Evolutionary conservation across 2,329 filamentous ascomycete species (phyloP).

Genomic region (Phyllosticta citribraziliensis): DNA sequence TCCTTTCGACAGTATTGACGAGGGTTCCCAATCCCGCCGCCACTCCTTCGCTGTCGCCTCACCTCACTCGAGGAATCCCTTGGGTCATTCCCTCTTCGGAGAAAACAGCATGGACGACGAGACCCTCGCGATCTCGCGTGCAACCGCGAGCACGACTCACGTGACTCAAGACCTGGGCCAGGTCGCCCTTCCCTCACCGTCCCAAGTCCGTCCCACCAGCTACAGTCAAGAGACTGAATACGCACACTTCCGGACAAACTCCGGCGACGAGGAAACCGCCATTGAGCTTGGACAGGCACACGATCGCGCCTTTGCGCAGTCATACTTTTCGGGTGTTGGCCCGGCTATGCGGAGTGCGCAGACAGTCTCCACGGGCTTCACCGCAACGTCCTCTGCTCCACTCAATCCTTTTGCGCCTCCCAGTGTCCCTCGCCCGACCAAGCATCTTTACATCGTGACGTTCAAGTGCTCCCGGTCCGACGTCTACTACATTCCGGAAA

Average conservation of each 20-base stretch:
- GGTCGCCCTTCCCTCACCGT: constrained; percentile 1
- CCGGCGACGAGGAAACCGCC: constrained; percentile 7
- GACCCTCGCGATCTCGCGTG: not conserved
- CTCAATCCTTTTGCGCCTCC: constrained; percentile 27
- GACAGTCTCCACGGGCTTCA: constrained; percentile 21
- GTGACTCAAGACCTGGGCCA: not conserved
- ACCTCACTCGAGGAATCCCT: constrained; percentile 17
- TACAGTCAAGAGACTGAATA: constrained; percentile 8
- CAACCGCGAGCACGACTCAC: not conserved
- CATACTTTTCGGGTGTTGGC: constrained; percentile 29
- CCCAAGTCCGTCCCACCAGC: not conserved
- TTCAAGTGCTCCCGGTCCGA: constrained; percentile 96
- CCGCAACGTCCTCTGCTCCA: constrained; percentile 5
- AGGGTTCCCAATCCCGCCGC: constrained; percentile 60
- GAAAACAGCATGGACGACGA: constrained; percentile 12
- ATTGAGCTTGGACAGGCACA: constrained; percentile 9
- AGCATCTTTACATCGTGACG: constrained; percentile 68
- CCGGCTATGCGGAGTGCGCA: constrained; percentile 26
- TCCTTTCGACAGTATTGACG: constrained; percentile 47
- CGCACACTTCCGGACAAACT: constrained; percentile 8
- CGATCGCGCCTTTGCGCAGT: constrained; percentile 15
- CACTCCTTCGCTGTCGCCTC: constrained; percentile 55
- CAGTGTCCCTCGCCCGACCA: constrained; percentile 21
- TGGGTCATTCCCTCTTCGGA: constrained; percentile 17
- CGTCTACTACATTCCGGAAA: constrained; percentile 94